phyloP scores from a whole-genome alignment of 345 rosid genomes.

The Murraya paniculata region DNA sequence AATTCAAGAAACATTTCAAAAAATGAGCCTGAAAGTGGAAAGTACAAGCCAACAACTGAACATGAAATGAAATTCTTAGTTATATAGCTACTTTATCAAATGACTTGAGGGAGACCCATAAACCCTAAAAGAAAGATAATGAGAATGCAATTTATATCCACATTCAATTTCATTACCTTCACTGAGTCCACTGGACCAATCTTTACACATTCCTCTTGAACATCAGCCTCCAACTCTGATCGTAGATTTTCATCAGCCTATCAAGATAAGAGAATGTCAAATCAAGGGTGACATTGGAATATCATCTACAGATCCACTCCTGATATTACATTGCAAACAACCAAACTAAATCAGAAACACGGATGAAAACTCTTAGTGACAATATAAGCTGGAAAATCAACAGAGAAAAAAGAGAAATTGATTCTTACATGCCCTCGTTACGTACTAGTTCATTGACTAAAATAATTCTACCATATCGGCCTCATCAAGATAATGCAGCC shows the following conservation, averaged over 20 bases:
- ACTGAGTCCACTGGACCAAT: conserved; percentile 79
- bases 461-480: background rate
- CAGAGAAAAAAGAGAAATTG: background rate
- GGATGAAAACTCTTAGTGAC: background rate
- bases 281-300: background rate
- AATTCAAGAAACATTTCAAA: background rate
- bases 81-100: background rate
- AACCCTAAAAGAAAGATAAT: background rate
- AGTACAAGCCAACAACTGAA: background rate
- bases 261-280: conserved; percentile 16
- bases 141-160: background rate
- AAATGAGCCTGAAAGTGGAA: background rate
- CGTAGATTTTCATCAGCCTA: conserved; percentile 76
- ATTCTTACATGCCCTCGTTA: background rate
- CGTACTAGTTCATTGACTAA: background rate
- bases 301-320: background rate
- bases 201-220: conserved; percentile 79
- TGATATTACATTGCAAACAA: background rate
- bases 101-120: background rate
- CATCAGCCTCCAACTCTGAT: conserved; percentile 76
- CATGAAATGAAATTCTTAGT: background rate
- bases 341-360: background rate
- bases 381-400: background rate
- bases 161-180: conserved; percentile 48
- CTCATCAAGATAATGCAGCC: background rate